phyloP scores from a whole-genome alignment of 345 rosid genomes.

The Lumnitzera racemosa region DNA sequence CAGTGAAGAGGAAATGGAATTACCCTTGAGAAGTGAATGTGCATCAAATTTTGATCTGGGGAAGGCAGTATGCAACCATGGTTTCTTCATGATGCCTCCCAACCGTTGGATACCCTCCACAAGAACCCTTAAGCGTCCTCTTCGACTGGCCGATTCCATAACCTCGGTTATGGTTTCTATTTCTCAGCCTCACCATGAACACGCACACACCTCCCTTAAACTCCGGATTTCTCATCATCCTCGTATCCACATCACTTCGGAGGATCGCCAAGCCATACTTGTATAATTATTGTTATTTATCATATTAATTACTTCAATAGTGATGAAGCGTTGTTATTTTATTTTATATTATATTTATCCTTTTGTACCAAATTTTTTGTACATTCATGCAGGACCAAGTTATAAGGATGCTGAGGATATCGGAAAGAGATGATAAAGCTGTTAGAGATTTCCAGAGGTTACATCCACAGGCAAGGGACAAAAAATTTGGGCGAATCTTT shows the following conservation, averaged over 20 bases:
- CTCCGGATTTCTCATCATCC: slow-evolving; percentile 14
- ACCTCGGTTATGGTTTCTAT: slow-evolving; percentile 24
- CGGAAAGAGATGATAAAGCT: slow-evolving; percentile 22
- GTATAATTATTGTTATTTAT: neutral
- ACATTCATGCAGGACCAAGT: slow-evolving; percentile 25
- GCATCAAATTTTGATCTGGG: slow-evolving; percentile 25
- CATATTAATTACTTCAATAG: no score
- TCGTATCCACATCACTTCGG: slow-evolving; percentile 2
- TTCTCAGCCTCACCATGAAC: slow-evolving; percentile 16
- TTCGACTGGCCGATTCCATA: slow-evolving; percentile 12
- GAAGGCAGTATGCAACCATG: slow-evolving; percentile 43
- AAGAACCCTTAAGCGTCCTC: slow-evolving; percentile 31
- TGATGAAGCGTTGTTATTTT: no score
- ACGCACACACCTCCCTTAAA: neutral
- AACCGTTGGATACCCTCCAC: slow-evolving; percentile 28
- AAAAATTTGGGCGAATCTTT: slow-evolving; percentile 35
- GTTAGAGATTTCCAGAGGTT: slow-evolving; percentile 28
- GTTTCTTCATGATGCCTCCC: slow-evolving; percentile 53
- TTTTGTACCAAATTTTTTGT: no score
- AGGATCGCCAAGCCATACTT: slow-evolving; percentile 16
- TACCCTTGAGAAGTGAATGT: slow-evolving; percentile 5
- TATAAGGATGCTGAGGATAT: slow-evolving; percentile 33
- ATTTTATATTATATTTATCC: no score
- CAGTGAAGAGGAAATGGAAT: neutral
- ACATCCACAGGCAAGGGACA: slow-evolving; percentile 26